Conservation (phyloP, 2,329 filamentous ascomycete genomes). For the Dactylellina cionopaga region DNA sequence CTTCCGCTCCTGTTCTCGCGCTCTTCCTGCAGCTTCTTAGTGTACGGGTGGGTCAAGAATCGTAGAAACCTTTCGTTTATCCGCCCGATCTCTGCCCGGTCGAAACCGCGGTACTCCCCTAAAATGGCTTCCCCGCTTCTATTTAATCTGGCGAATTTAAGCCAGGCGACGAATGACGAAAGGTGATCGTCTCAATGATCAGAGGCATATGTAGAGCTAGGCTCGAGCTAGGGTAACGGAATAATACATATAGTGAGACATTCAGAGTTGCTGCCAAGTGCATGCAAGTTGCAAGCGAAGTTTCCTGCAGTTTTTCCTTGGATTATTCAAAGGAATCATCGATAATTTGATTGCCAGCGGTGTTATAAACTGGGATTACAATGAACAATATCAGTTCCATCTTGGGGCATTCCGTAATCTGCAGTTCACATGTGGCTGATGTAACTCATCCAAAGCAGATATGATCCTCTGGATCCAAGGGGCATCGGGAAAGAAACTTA, state of each 20-base stretch:
- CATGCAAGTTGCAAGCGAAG: conserved; percentile 5
- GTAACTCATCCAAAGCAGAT: conserved; percentile 15
- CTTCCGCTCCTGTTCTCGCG: conserved; percentile 11
- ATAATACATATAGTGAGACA: conserved; percentile 35
- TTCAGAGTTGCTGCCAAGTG: conserved; percentile 5
- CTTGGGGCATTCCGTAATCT: no score
- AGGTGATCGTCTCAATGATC: conserved; percentile 4
- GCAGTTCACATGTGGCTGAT: conserved; percentile 8
- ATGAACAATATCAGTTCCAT: no score
- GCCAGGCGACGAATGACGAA: conserved; percentile 34
- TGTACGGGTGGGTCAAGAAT: conserved; percentile 8
- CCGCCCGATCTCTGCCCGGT: conserved; percentile 28
- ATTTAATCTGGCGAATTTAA: conserved; percentile 17
- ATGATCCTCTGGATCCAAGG: conserved; percentile 4
- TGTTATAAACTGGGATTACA: no score
- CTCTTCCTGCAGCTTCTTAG: not conserved
- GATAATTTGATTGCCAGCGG: no score
- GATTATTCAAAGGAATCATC: not conserved
- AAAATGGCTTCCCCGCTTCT: conserved; percentile 40
- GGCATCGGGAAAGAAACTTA: conserved; percentile 20
- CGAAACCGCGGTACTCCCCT: conserved; percentile 6
- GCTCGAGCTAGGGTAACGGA: conserved; percentile 22
- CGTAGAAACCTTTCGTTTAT: conserved; percentile 22
- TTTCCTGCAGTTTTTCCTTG: not conserved
- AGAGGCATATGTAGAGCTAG: not conserved